Base-by-base conservation (phyloP, 352 stramenopile species). In the Globisporangium lucens region DNA sequence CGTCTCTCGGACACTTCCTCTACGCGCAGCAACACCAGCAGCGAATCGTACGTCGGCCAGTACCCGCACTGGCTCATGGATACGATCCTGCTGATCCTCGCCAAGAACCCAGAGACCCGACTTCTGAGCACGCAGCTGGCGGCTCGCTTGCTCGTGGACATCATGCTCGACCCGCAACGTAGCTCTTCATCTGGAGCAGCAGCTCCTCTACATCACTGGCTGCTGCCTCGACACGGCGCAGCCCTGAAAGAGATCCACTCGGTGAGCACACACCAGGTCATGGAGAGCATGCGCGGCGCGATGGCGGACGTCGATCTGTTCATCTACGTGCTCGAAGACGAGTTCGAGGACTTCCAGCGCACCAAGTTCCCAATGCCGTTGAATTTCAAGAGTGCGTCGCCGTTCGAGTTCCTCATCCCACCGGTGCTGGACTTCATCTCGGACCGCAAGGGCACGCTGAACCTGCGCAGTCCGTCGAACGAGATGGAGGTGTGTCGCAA, bases 301-400 rank as follows among this genome's bases (percentile, higher is more conserved):
- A 91, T 93, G 85, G 72, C 83, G 15, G 85, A 93, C 71, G 78
- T 91, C 5, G 85, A 93, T 63, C 61, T 92, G 20, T 94, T 94
- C 47, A 78, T 94, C 65, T 92, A 91, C 71, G 82, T 92, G 49
- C 61, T 94, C 20, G 86, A 94, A 72, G 87, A 89, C 35, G 86
- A 92, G 57, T 83, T 84, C 15, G 62, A 68, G 22, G 71, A 66
- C 5, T 92, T 92, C 62, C 64, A 86, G 57, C 70, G 68, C 36
- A 70, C 73, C 6, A 29, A 51, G 30, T 94, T 94, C 46, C 85
- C 85, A 0, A 66, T 79, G 51, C 33, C 73, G 15, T 55, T 92
- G 36, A 76, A 80, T 20, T 63, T 91, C 27, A 87, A 91, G 73
- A 83, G 67, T 4, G 87, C 83, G 41, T 89, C 82, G 1, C 83